Conservation (phyloP, 441 rosid genomes). For the Omphalea diandra region DNA sequence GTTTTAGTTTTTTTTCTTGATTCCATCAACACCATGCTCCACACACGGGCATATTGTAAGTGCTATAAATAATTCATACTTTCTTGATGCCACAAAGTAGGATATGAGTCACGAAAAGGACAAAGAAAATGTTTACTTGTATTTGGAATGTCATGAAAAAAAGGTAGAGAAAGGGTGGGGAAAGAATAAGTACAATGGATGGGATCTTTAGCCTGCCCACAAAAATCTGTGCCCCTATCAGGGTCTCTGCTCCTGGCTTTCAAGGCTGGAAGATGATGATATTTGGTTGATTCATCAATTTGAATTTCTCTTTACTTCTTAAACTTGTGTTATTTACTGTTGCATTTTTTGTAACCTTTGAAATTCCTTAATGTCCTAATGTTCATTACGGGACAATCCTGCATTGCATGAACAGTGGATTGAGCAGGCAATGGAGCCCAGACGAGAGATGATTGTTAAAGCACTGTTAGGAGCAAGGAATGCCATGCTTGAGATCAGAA, state of each 20-base stretch:
- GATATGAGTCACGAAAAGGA: too few relatives aligned
- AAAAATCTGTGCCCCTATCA: not conserved
- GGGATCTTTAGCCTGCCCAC: too few relatives aligned
- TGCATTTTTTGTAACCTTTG: not conserved
- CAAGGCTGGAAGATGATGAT: conserved; percentile 3
- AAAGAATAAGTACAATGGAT: too few relatives aligned
- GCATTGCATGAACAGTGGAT: conserved; percentile 65
- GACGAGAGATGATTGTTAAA: conserved; percentile 49
- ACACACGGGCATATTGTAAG: not conserved
- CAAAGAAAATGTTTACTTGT: too few relatives aligned
- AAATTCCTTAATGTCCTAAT: conserved; percentile 1
- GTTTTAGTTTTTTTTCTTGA: not conserved
- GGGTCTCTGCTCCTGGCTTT: not conserved
- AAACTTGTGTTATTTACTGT: not conserved
- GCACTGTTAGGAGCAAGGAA: conserved; percentile 71
- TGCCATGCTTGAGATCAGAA: conserved; percentile 75
- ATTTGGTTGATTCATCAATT: conserved; percentile 1
- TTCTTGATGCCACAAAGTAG: not conserved
- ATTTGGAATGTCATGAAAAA: too few relatives aligned
- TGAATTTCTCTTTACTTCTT: conserved; percentile 2
- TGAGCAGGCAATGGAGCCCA: conserved; percentile 54
- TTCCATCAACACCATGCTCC: not conserved
- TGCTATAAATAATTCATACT: not conserved
- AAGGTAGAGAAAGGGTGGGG: too few relatives aligned
- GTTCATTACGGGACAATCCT: conserved; percentile 25